Conservation (phyloP, 1,139 yeast genomes). For the Candida pseudoviswanathii region DNA sequence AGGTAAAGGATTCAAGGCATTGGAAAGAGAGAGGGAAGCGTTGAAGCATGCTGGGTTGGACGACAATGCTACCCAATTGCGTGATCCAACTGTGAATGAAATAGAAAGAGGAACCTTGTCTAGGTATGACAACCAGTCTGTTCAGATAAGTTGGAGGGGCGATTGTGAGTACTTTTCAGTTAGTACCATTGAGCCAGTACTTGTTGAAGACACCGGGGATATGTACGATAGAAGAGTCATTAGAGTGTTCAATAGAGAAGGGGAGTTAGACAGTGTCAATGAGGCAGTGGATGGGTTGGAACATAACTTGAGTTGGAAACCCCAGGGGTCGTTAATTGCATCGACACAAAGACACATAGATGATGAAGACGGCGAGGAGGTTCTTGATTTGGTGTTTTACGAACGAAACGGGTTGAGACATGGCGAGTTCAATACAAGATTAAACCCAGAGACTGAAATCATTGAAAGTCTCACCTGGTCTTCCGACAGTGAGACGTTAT, state of each 20-base stretch:
- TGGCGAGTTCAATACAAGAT: constrained; percentile 77
- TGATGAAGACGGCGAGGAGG: constrained; percentile 49
- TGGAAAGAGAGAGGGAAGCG: constrained; percentile 63
- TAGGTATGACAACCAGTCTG: constrained; percentile 46
- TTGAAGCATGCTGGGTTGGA: constrained; percentile 71
- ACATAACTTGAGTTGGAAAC: constrained; percentile 79
- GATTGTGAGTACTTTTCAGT: constrained; percentile 86
- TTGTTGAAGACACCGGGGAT: constrained; percentile 43
- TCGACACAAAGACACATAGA: constrained; percentile 66
- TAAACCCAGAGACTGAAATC: constrained; percentile 47
- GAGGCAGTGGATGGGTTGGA: constrained; percentile 90
- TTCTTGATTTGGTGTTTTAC: constrained; percentile 69
- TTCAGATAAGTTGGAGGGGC: constrained; percentile 86
- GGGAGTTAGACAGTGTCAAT: constrained; percentile 77
- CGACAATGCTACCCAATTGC: constrained; percentile 49
- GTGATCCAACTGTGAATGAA: constrained; percentile 91
- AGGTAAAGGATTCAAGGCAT: constrained; percentile 89
- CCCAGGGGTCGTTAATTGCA: constrained; percentile 87
- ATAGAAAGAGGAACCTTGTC: constrained; percentile 71
- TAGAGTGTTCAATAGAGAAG: constrained; percentile 81
- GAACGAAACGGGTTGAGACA: constrained; percentile 94
- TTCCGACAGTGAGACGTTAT: constrained; percentile 74
- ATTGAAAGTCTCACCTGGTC: constrained; percentile 77
- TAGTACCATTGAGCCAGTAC: constrained; percentile 57
- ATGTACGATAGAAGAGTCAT: constrained; percentile 68